Evolutionary conservation across 768 basidiomycete genomes (phyloP), one percentile per base, ranked within the genome.

Genomic region (Tulasnella sp.): DNA sequence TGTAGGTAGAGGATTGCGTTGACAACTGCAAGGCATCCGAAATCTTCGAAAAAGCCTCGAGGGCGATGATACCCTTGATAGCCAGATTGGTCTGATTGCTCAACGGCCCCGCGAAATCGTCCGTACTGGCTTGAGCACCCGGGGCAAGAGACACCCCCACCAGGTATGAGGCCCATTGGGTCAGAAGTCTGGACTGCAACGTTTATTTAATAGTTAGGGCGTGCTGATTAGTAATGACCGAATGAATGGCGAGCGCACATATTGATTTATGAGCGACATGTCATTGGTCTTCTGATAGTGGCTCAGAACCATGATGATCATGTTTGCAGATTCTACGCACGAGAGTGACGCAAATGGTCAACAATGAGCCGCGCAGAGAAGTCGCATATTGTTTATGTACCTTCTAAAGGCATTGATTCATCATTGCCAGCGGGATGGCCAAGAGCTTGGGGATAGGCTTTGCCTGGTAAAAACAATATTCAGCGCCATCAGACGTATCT

Each of bases 71-170:
- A 30, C 84, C 84, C 66, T 86, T 86, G 70, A 85, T 80, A 3
- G 83, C 84, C 21, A 85, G 73, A 65, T 84, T 85, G 11, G 83
- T 85, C 65, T 84, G 81, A 64, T 85, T 84, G 5, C 74, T 75
- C 24, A 80, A 71, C 10, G 72, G 62, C 34, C 65, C 66, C 4
- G 65, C 64, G 44, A 67, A 67, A 47, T 67, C 63, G 32, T 65
- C 67, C 0, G 64, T 64, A 59, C 65, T 70, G 50, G 68, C 63
- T 68, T 84, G 81, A 64, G 78, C 73, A 11, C 75, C 74, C 1
- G 81, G 82, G 47, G 80, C 75, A 19, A 78, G 71, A 1, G 79
- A 73, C 55, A 77, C 76, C 1, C 64, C 67, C 63, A 84, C 75
- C 15, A 38, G 34, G 34, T 7, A 38, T 15, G 5, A 15, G 15